Base-by-base conservation (phyloP, 78 protist species). In the Dictyostelium citrinum region DNA sequence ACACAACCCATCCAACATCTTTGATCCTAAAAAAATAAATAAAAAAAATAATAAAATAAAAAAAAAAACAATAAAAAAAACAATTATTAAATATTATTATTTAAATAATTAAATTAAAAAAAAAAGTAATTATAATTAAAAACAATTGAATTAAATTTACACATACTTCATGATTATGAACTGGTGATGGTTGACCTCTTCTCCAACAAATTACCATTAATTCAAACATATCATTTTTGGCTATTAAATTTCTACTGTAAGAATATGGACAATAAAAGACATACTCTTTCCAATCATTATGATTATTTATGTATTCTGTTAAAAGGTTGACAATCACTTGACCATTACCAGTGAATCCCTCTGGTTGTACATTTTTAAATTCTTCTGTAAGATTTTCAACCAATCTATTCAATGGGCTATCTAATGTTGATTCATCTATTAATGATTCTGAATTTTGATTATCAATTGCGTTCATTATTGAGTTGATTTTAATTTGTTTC, bases 131-230 rank as follows among this genome's bases (percentile, higher is more conserved):
- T 29, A 20, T 67, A 11, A 24, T 7, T 58, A 58, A n/a, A 10
- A 58, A n/a, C n/a, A 58, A 64, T 29, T n/a, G 0, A 27, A 64
- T 61, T 61, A 20, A n/a, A n/a, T n/a, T 8, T 1, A 61, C n/a
- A 61, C n/a, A 46, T 76, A 90, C 93, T 16, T 82, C 95, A 37
- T 91, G 95, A 67, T 91, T 91, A 35, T 91, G 95, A 46, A 91
- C 80, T 60, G 95, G 90, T 45, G 83, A 71, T 29, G 81, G 90
- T 82, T 91, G 95, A 51, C 90, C 95, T 72, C 79, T 82, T 45
- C 70, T 61, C 95, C 95, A 91, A 67, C 95, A 91, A 67, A 91
- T 91, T 17, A 91, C 95, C 95, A 91, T 91, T 22, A 91, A 64
- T 49, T 91, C 95, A 14, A 82, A 79, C 39, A 61, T 43, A 22